phyloP scores from a whole-genome alignment of 495 filamentous ascomycete species.

The Pyrenula massariospora region DNA sequence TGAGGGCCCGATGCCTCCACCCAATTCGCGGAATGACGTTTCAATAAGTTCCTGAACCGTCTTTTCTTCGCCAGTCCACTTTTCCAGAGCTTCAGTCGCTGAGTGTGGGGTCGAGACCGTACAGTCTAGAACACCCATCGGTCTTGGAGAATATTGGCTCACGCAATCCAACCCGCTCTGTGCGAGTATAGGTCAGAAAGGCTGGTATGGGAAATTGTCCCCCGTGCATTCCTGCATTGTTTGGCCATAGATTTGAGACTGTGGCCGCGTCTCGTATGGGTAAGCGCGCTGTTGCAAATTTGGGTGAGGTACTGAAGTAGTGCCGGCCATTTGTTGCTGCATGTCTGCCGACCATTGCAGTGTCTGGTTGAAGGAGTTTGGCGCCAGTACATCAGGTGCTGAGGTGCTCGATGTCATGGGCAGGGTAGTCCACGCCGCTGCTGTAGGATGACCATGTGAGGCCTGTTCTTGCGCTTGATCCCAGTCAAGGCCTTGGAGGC shows the following conservation, averaged over 20 bases:
- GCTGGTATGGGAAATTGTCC: not conserved
- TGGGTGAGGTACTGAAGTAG: not conserved
- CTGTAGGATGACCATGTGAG: not conserved
- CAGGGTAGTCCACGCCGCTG: not conserved
- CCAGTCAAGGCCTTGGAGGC: not conserved
- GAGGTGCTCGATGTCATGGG: not conserved
- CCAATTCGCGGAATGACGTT: too few species aligned
- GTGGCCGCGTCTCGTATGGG: not conserved
- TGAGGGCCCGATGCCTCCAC: too few species aligned
- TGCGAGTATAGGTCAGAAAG: too few species aligned
- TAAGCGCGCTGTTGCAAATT: not conserved
- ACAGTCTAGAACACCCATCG: too few species aligned
- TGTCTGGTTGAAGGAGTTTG: not conserved
- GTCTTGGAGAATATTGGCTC: too few species aligned
- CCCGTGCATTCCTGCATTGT: not conserved
- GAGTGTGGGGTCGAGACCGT: too few species aligned
- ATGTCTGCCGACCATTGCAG: not conserved
- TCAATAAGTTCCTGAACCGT: too few species aligned
- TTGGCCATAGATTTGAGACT: not conserved
- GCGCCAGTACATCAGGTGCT: not conserved
- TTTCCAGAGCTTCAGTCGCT: too few species aligned
- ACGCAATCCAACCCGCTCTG: too few species aligned
- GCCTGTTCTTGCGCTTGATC: not conserved
- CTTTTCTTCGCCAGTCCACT: too few species aligned
- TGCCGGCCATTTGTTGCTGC: not conserved